phyloP scores from a whole-genome alignment of 768 basidiomycete species.

The Boletus tomentosulus region DNA sequence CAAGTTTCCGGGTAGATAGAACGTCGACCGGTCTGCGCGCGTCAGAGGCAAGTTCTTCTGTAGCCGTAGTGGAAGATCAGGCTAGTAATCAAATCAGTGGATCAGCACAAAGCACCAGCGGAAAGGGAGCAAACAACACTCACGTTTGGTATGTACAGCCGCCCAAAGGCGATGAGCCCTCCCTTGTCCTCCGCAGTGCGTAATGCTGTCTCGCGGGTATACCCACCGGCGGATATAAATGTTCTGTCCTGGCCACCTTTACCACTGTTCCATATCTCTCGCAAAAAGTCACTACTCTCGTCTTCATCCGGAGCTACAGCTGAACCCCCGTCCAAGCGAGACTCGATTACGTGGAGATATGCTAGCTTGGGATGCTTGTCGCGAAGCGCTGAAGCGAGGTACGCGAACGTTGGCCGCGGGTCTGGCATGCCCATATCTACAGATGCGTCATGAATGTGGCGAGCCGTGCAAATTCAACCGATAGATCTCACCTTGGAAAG shows the following conservation, averaged over 20 bases:
- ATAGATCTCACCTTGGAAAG: conserved; percentile 33
- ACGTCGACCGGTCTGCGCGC: conserved; percentile 16
- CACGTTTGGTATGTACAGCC: conserved; percentile 5
- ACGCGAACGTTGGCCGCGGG: conserved; percentile 49
- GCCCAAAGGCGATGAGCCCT: conserved; percentile 26
- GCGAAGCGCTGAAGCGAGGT: conserved; percentile 41
- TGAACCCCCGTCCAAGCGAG: conserved; percentile 25
- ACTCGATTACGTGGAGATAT: conserved; percentile 50
- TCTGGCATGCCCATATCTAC: conserved; percentile 52
- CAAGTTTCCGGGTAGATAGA: conserved; percentile 23
- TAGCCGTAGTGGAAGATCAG: conserved; percentile 27
- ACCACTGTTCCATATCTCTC: conserved; percentile 12
- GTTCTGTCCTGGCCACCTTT: background rate
- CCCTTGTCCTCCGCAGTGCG: background rate
- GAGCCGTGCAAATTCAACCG: background rate
- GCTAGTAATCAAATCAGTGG: conserved; percentile 11
- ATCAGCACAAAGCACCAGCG: background rate
- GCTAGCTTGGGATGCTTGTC: conserved; percentile 33
- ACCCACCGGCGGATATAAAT: background rate
- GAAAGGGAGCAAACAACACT: background rate
- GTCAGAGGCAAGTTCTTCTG: conserved; percentile 16
- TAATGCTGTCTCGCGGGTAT: background rate
- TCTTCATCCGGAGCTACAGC: background rate
- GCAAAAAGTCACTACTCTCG: conserved; percentile 41
- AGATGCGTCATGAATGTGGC: background rate